phyloP scores from a whole-genome alignment of 1,139 yeast species.

The Hanseniaspora uvarum region DNA sequence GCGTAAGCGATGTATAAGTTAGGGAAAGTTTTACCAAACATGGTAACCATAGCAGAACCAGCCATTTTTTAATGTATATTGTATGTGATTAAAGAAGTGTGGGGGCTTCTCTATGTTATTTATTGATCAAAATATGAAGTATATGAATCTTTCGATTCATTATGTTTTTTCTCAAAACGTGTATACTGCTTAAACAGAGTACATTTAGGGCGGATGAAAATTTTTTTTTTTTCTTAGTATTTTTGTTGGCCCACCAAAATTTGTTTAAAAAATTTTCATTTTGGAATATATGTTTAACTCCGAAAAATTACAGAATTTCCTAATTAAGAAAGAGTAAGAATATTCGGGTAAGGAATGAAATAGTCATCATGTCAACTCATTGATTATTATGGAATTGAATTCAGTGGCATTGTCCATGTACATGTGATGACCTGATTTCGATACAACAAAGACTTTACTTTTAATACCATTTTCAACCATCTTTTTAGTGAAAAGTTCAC shows the following conservation, averaged over 20 bases:
- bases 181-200: too few relatives aligned
- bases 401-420: conserved; percentile 47
- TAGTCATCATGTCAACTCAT: conserved; percentile 35
- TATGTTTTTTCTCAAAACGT: not conserved
- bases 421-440: conserved; percentile 59
- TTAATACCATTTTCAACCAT: conserved; percentile 33
- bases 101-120: not conserved
- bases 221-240: conserved; percentile 21
- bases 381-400: conserved; percentile 43
- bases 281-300: too few relatives aligned
- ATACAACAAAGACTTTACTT: conserved; percentile 38
- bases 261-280: conserved; percentile 4
- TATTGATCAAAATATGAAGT: too few relatives aligned
- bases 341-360: not conserved
- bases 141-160: too few relatives aligned
- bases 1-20: conserved; percentile 15
- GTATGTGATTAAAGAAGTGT: not conserved
- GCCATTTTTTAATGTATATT: conserved; percentile 6
- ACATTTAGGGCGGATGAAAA: not conserved
- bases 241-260: conserved; percentile 8
- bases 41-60: conserved; percentile 16
- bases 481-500: conserved; percentile 28
- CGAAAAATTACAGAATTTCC: too few relatives aligned
- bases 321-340: not conserved
- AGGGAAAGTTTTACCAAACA: conserved; percentile 16